Percentiles rank a stretch among this genome's conserved stretches.
phyloP scores from a whole-genome alignment of 768 basidiomycete genomes.

The Russula brevipes region DNA sequence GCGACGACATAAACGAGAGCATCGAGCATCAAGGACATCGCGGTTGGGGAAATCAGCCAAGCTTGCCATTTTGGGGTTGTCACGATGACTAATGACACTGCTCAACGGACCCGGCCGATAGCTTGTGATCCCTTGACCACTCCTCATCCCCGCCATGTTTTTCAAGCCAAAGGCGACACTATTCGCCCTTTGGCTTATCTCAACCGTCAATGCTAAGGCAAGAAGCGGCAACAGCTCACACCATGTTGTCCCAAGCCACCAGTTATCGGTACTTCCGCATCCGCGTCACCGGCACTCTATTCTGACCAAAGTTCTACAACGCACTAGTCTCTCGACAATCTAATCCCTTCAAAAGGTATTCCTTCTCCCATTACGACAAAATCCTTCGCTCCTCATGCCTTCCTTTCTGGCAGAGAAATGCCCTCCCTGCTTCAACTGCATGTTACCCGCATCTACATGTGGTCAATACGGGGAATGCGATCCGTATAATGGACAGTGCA shows the following conservation, averaged over 20 bases:
- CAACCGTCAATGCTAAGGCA: constrained; percentile 5
- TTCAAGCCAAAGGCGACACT: background rate
- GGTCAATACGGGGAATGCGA: constrained; percentile 91
- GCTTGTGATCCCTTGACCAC: background rate
- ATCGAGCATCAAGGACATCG: constrained; percentile 44
- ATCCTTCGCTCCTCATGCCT: background rate
- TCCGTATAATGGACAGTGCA: constrained; percentile 90
- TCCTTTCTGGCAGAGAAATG: constrained; percentile 39
- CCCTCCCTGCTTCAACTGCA: constrained; percentile 94
- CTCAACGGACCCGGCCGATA: constrained; percentile 3
- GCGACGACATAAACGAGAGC: constrained; percentile 43
- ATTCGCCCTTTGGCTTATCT: constrained; percentile 10
- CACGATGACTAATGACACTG: no score
- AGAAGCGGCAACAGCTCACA: constrained; percentile 5
- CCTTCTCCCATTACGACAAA: no score
- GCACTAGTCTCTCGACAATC: constrained; percentile 4
- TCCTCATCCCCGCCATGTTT: background rate
- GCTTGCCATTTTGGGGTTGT: background rate
- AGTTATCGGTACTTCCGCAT: constrained; percentile 1
- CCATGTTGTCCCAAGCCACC: constrained; percentile 3
- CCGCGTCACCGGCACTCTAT: background rate
- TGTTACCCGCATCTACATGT: constrained; percentile 85
- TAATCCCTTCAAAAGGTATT: constrained; percentile 16
- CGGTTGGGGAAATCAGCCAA: no score
- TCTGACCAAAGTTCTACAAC: background rate